Evolutionary conservation across 23 red algal genomes (phyloP).

Genomic region (Gracilaria domingensis): DNA sequence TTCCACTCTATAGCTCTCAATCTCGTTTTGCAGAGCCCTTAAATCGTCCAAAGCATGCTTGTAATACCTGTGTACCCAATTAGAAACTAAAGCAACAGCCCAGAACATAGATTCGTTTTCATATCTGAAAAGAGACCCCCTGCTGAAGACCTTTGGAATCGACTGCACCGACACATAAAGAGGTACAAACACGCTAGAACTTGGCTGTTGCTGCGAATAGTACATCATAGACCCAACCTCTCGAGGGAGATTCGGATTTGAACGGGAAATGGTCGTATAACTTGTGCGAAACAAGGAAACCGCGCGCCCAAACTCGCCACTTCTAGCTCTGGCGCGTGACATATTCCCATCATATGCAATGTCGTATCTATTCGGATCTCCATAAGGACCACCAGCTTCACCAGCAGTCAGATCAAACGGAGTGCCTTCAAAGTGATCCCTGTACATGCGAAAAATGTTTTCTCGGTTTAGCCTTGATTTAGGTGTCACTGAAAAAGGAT

Average conservation of each 20-base stretch:
- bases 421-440: slow-evolving; percentile 76
- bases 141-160: slow-evolving; percentile 14
- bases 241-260: slow-evolving; percentile 12
- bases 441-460: slow-evolving; percentile 57
- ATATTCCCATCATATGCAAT: slow-evolving; percentile 19
- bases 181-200: slow-evolving; percentile 49
- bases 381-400: slow-evolving; percentile 55
- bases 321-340: neutral
- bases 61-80: slow-evolving; percentile 77
- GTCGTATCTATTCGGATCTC: slow-evolving; percentile 77
- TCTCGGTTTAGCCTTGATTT: slow-evolving; percentile 26
- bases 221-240: slow-evolving; percentile 52
- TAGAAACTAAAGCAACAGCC: slow-evolving; percentile 53
- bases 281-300: slow-evolving; percentile 76
- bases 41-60: slow-evolving; percentile 36
- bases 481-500: slow-evolving; percentile 65
- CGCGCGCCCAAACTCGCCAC: slow-evolving; percentile 63
- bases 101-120: slow-evolving; percentile 65
- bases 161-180: slow-evolving; percentile 32
- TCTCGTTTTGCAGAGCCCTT: slow-evolving; percentile 1
- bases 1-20: slow-evolving; percentile 51
- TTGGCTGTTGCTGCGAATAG: slow-evolving; percentile 58
- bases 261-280: slow-evolving; percentile 48
- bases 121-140: slow-evolving; percentile 58
- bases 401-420: slow-evolving; percentile 57